Evolutionary conservation across 495 filamentous ascomycete species (phyloP), one percentile per base, ranked within the genome.

Genomic region (Penicillium silybi): DNA sequence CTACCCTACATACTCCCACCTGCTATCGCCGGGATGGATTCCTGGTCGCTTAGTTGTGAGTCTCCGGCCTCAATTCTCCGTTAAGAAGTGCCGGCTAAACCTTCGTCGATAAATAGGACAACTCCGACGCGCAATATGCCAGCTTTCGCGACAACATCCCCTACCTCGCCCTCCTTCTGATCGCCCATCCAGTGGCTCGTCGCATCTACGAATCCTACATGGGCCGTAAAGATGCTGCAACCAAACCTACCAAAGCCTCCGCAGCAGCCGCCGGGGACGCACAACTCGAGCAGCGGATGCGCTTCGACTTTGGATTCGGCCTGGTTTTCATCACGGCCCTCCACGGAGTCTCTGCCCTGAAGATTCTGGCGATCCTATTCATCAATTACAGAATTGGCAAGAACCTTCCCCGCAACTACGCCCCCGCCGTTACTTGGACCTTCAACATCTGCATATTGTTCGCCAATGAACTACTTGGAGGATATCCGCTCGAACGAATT

Each of bases 381-480:
- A 62, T 86, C 53, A 99, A 99, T 64, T 96, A 86, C 69, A 76
- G 78, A 49, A 79, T 97, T 32, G 86, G 83, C 34, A 95, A 81
- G 25, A 60, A 62, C 6, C 58, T 96, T 23, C 87, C 89, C 16
- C 79, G 77, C 50, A 67, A 75, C 10, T 85, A 83, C 58, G 72
- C 95, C 5, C 88, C 89, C 0, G 70, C 70, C 3, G 84, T 76
- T n/a, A 96, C 92, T 3, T 99, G 95, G 93, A 68, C 79, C n/a
- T 97, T 96, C 77, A 96, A 96, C 65, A 82, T 97, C 53, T 77
- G 72, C 46, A 85, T 83, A 4, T 67, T 99, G 42, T 97, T 99
- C 59, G 85, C 86, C 40, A 99, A 97, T 64, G 95, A 99, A 65
- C 64, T 97, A 10, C 84, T 75, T 47, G 66, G 74, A 23, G 93